Evolutionary conservation across 2,329 filamentous ascomycete species (phyloP), one percentile per base, ranked within the genome.

Genomic region (Colletotrichum chlorophyti): DNA sequence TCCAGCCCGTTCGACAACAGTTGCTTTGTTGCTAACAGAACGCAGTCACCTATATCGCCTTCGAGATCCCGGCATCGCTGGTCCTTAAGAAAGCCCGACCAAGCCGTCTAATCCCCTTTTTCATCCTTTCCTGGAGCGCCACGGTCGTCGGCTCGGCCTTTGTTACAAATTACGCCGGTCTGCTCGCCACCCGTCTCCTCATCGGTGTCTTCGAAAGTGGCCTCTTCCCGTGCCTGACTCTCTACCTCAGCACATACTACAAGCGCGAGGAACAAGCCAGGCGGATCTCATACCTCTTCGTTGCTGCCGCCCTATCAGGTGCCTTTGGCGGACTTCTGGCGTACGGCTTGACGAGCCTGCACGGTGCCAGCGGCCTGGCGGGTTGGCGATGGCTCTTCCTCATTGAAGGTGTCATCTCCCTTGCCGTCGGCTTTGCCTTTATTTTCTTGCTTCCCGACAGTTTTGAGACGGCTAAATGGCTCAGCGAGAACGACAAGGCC

Each of bases 11-110:
- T 31, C 78, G n/a, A n/a, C n/a, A n/a, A n/a, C n/a, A n/a, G n/a
- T n/a, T n/a, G n/a, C n/a, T n/a, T n/a, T n/a, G n/a, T n/a, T n/a
- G 21, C 65, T 88, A 5, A 85, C 85, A 1, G 84, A 88, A 68
- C 72, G 86, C 84, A 0, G 78, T 74, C 7, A 81, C 78, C 12
- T 82, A 82, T 46, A 76, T 83, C 11, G 62, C 74, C 2, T 78
- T 81, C 37, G 80, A 72, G 38, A 69, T 63, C 2, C 69, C 70
- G 11, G 65, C 68, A 29, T 67, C 66, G 31, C 61, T 74, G 10
- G 46, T 72, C 31, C 67, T 74, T 34, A 72, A 71, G 63, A 65
- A 66, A 34, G 63, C 72, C 26, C 70, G 70, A 29, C 69, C 72
- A 6, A 68, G 69, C 12, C 66, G 68, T 38, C 60, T 72, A 10